These are phyloP conservation scores for Verticillium longisporum DNA, from an alignment of 2,329 filamentous ascomycete genomes.

Conservation along the genomic window DNA sequence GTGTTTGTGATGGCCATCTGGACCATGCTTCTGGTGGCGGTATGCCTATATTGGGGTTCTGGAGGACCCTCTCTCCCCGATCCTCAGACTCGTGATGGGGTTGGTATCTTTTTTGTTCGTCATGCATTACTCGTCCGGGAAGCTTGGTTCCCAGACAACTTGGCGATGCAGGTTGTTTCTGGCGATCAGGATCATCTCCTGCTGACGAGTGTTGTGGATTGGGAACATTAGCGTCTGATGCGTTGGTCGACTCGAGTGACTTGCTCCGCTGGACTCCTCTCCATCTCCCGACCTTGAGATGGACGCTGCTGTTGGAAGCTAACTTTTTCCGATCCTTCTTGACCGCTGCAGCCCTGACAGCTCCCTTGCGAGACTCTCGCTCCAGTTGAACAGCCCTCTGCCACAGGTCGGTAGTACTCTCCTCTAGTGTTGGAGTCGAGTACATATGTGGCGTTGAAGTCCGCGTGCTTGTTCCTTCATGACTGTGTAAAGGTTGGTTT, in stretches of 20 bases:
- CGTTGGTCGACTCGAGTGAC: not conserved
- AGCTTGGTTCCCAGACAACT: not conserved
- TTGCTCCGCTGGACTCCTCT: constrained; percentile 1
- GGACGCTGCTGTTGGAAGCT: not conserved
- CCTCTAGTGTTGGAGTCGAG: constrained; percentile 4
- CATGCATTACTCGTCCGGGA: not conserved
- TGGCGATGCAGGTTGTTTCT: not conserved
- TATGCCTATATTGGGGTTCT: constrained; percentile 4
- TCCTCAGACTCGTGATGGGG: not conserved
- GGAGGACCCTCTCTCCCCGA: not conserved
- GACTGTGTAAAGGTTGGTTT: not conserved
- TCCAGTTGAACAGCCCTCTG: constrained; percentile 18
- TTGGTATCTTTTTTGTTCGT: not conserved
- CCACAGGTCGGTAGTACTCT: constrained; percentile 19
- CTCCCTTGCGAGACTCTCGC: constrained; percentile 6
- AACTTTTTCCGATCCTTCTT: not conserved
- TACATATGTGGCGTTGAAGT: not conserved
- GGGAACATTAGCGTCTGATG: constrained; percentile 1
- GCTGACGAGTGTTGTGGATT: constrained; percentile 3
- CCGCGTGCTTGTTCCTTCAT: not conserved
- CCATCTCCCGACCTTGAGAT: constrained; percentile 9
- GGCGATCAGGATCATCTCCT: not conserved
- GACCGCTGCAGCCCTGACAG: not conserved
- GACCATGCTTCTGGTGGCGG: constrained; percentile 24
- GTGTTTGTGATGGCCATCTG: constrained; percentile 23